Evolutionary conservation across 345 rosid genomes (phyloP), one percentile per base, ranked within the genome.

Genomic region (Firmiana major): DNA sequence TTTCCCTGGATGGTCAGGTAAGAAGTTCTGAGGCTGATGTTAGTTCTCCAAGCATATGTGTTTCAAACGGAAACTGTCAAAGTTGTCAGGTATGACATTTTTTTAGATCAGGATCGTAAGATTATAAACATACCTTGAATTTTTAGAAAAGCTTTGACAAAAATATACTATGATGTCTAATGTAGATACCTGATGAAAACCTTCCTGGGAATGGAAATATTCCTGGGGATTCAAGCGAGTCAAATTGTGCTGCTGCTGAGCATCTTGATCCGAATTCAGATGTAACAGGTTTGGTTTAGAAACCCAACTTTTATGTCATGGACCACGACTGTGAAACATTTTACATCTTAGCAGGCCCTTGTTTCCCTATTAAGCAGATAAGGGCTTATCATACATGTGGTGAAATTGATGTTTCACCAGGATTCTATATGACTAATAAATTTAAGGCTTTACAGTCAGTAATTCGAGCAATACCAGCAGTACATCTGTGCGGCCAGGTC

Each of bases 401-500:
- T 70, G 57, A 69, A 48, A 10, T 48, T 69, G 58, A 22, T 34
- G 73, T 57, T 9, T 28, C 57, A 21, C 24, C 75, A 38, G n/a
- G 49, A 54, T 43, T 45, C 55, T 42, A 11, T 45, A 45, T 22
- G 73, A 24, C 21, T 38, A 43, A 65, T 28, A 28, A 26, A 40
- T 72, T 76, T 46, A 58, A 65, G 65, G 62, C 38, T 71, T 9
- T 43, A 77, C 36, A 49, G 79, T 65, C 36, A 34, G 79, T 76
- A 63, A 74, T 66, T 79, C 80, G 15, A 74, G 74, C 10, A 21
- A 66, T n/a, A 71, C 67, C 48, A 69, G 67, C 79, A 63, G 75
- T 46, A 53, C 80, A 0, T 60, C 69, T 31, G 76, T 73, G 15
- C 80, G 59, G 66, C 72, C 75, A 13, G 75, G 58, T 78, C 79